Percentiles rank a stretch among this genome's conserved stretches.
These are phyloP conservation scores for Inosperma sp. DNA, from an alignment of 768 basidiomycete species.

Conservation along the genomic window DNA sequence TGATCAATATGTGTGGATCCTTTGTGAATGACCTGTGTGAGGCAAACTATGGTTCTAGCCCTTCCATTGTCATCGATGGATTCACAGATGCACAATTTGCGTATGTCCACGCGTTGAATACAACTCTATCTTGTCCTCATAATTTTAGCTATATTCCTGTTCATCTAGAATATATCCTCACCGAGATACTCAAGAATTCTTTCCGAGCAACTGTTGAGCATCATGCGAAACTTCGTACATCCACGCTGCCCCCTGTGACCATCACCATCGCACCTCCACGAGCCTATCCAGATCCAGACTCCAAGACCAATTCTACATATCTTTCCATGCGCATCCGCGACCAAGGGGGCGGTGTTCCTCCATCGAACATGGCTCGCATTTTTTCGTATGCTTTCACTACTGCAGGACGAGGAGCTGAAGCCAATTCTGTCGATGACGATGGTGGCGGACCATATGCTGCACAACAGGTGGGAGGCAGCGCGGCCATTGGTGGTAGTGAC, in stretches of 20 bases:
- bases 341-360: constrained; percentile 80
- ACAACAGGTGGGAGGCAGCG: constrained; percentile 70
- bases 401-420: constrained; percentile 49
- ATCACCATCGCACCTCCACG: constrained; percentile 67
- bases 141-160: constrained; percentile 72
- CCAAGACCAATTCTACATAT: constrained; percentile 36
- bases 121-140: constrained; percentile 6
- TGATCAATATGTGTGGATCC: constrained; percentile 77
- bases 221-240: constrained; percentile 43
- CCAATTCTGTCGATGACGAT: constrained; percentile 33
- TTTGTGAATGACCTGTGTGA: constrained; percentile 83
- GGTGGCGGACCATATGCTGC: constrained; percentile 74
- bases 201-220: constrained; percentile 87
- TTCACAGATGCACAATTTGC: constrained; percentile 67
- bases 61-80: constrained; percentile 67
- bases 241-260: constrained; percentile 53
- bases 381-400: constrained; percentile 94
- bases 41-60: constrained; percentile 72
- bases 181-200: constrained; percentile 87
- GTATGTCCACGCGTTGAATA: constrained; percentile 43
- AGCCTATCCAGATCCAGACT: constrained; percentile 14
- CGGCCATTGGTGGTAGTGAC: constrained; percentile 44
- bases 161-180: constrained; percentile 87
- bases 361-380: constrained; percentile 67
- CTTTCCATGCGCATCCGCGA: constrained; percentile 80